Base-by-base conservation (phyloP, 2,329 filamentous ascomycete genomes). In the Teratosphaeria gauchensis region DNA sequence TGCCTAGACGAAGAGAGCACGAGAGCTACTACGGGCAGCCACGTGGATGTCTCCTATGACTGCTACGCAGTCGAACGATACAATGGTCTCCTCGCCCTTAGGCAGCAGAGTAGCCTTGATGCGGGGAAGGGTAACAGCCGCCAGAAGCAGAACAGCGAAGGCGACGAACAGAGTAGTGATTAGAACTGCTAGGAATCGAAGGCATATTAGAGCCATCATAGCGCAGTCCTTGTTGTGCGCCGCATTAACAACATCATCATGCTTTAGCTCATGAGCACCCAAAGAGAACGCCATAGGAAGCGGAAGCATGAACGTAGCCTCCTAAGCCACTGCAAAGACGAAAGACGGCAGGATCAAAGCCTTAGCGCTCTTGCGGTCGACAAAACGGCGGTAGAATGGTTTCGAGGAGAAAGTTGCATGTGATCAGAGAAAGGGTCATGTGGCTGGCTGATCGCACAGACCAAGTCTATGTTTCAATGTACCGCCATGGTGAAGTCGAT, bases 81-180 rank as follows among this genome's bases (percentile, higher is more conserved):
- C 86, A 63, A 96, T 88, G 31, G 89, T 85, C 75, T 95, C 87
- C 64, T 91, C 82, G 19, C 89, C 85, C 60, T 90, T 86, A 0
- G 90, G 84, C 2, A 97, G 84, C 66, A 96, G 84, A 55, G 89
- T 92, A 6, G 92, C 91, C 72, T 95, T 90, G 38, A 96, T 85
- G 63, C 92, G 90, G 64, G 88, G 80, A 60, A 95, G 83, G 24
- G 89, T 83, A 33, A 92, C 88, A 60, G 83, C 81, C 42, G 89
- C 83, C 19, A 92, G 92, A 59, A 96, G 89, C 61, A 95, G 81
- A 62, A 89, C 78, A 61, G 92, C 74, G 58, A 90, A 74, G 51
- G 87, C 74, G 58, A 82, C 77, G 57, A 85, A 70, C 58, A 72
- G 51, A 42, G 66, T 68, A 55, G 76, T 72, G 58, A 70, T 62